Base-by-base conservation (phyloP, 192 early-diverging fungal genomes). In the Coemansia furcata region DNA sequence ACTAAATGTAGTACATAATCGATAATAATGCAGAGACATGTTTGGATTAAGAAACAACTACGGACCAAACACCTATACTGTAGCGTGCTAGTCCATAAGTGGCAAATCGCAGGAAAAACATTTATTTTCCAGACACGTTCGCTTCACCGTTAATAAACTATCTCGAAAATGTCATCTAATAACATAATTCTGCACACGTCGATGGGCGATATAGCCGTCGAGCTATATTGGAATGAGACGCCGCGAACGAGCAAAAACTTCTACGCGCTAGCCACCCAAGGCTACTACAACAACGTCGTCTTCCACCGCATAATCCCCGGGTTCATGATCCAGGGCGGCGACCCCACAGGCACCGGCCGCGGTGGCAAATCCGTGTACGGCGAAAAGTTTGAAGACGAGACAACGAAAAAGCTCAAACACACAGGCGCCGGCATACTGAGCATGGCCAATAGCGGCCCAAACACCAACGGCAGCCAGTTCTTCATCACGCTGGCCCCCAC, bases 241-340 rank as follows among this genome's bases (percentile, higher is more conserved):
- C 97, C 97, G 14, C 73, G 85, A 26, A 89, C 97, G 6, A 95
- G 94, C 64, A 87, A 91, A 60, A 99, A 99, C 71, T 94, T 99
- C 68, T 84, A 95, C 35, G 77, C 86, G 84, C 82, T 99, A 26
- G 87, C 85, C 55, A 80, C 84, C 65, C 85, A 86, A 36, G 91
- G 88, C 11, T 95, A 95, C 66, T 98, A 98, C 85, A 89, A 93
- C 52, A 70, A 80, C 15, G 85, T 88, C 3, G 67, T 84, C 3
- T 97, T 98, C 72, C 96, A 98, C 71, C 85, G 96, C 30, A 89
- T 86, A 38, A 92, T 94, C 50, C 86, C 85, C 36, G 87, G 96
- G 64, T 99, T 98, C 66, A 95, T 99, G 93, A 92, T 99, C 43
- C 97, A 99, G 86, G 95, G 94, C 60, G 94, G 95, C 60, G 96